phyloP scores from a whole-genome alignment of 1,284 basidiomycete species.

The Gastroboletus turbinatus region DNA sequence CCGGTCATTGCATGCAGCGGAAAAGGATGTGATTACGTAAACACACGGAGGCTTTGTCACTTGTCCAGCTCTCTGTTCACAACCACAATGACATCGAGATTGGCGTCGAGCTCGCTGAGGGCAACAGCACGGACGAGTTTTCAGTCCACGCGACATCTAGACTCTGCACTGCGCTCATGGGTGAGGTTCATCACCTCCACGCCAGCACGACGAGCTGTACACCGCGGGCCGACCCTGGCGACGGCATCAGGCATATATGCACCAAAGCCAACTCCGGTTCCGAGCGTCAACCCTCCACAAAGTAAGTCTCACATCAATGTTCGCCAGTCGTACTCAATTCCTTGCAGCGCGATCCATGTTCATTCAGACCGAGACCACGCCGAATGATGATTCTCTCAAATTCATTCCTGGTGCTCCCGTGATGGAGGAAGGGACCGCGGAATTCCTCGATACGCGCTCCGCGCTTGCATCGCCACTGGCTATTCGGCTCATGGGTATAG shows the following conservation, averaged over 20 bases:
- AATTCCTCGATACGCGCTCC: slow-evolving; percentile 88
- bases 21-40: slow-evolving; percentile 22
- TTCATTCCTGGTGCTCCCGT: slow-evolving; percentile 94
- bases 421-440: slow-evolving; percentile 85
- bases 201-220: slow-evolving; percentile 21
- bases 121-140: neutral
- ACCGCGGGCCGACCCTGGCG: slow-evolving; percentile 38
- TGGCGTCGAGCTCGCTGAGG: slow-evolving; percentile 21
- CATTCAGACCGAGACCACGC: slow-evolving; percentile 96
- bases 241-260: slow-evolving; percentile 37
- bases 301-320: slow-evolving; percentile 23
- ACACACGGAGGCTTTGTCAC: neutral
- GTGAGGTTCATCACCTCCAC: slow-evolving; percentile 28
- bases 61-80: neutral
- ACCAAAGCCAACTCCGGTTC: slow-evolving; percentile 7
- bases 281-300: slow-evolving; percentile 18
- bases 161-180: slow-evolving; percentile 23
- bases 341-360: slow-evolving; percentile 84
- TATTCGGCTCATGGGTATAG: slow-evolving; percentile 88
- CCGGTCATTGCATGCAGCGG: slow-evolving; percentile 7
- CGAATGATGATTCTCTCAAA: slow-evolving; percentile 97
- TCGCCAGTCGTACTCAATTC: neutral
- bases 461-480: slow-evolving; percentile 89
- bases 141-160: slow-evolving; percentile 1
- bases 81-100: slow-evolving; percentile 23